Conservation (phyloP, 257 asterid species). For the Solanum rostratum region DNA sequence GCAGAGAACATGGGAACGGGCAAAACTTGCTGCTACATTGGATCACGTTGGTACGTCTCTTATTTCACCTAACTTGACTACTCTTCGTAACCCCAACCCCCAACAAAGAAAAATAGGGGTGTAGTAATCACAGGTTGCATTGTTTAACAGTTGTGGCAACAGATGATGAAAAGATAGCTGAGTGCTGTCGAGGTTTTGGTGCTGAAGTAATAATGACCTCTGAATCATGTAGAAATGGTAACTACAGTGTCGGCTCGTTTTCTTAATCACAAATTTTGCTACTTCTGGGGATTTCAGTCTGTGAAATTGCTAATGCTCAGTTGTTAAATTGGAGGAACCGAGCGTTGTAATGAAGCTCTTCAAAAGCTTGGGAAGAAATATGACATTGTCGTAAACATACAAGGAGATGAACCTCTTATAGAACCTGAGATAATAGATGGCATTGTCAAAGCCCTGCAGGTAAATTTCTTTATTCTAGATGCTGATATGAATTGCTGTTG, state of each 20-base stretch:
- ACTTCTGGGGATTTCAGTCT: neutral
- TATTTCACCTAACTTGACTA: neutral
- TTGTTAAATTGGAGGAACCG: constrained; percentile 45
- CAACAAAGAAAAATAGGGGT: neutral
- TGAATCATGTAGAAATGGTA: constrained; percentile 81
- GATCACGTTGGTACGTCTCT: constrained; percentile 56
- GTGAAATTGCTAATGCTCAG: neutral
- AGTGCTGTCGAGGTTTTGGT: constrained; percentile 83
- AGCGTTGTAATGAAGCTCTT: constrained; percentile 80
- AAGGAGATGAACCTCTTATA: constrained; percentile 93
- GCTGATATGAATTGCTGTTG: neutral
- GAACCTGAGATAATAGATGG: constrained; percentile 89
- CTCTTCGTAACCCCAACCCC: neutral
- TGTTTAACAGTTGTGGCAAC: constrained; percentile 73
- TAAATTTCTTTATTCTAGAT: constrained; percentile 5
- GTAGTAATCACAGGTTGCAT: neutral
- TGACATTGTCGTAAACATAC: constrained; percentile 80
- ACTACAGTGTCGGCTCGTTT: neutral
- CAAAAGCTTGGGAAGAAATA: constrained; percentile 54
- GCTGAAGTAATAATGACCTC: constrained; percentile 91
- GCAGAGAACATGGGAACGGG: constrained; percentile 97
- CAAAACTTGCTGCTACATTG: constrained; percentile 59
- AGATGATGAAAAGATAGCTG: constrained; percentile 82
- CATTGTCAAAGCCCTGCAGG: constrained; percentile 76
- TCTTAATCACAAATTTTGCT: neutral